phyloP scores from a whole-genome alignment of 2,329 filamentous ascomycete genomes.

The Stromatinia cepivora region DNA sequence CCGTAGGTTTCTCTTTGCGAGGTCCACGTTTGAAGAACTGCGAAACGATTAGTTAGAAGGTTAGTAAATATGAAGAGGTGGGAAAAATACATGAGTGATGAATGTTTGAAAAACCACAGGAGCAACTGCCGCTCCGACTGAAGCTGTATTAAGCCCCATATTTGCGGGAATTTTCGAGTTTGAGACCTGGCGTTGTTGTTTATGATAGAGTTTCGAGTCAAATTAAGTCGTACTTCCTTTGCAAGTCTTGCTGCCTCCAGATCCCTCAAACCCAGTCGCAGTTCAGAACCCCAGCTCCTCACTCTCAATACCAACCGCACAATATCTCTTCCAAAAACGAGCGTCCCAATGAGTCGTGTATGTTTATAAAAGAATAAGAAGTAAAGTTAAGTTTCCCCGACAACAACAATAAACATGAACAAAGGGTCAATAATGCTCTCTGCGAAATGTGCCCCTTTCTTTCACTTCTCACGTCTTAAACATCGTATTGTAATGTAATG shows the following conservation, averaged over 20 bases:
- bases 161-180: neutral
- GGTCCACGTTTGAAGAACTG: slow-evolving; percentile 82
- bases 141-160: slow-evolving; percentile 69
- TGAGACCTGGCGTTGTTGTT: neutral
- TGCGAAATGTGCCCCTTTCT: neutral
- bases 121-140: slow-evolving; percentile 79
- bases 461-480: neutral
- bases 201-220: neutral
- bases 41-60: slow-evolving; percentile 17
- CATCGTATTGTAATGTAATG: neutral
- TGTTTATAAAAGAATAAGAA: neutral
- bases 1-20: slow-evolving; percentile 76
- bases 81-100: slow-evolving; percentile 73
- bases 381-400: neutral
- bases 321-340: neutral
- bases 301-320: neutral
- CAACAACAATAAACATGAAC: neutral
- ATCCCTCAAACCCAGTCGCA: neutral
- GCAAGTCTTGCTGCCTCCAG: neutral
- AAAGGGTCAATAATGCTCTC: neutral
- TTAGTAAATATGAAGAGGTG: neutral
- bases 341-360: neutral
- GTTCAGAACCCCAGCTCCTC: neutral
- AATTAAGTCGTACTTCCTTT: neutral
- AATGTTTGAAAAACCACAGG: slow-evolving; percentile 86